phyloP scores from a whole-genome alignment of 1,139 yeast genomes.

The Blastobotrys elegans region DNA sequence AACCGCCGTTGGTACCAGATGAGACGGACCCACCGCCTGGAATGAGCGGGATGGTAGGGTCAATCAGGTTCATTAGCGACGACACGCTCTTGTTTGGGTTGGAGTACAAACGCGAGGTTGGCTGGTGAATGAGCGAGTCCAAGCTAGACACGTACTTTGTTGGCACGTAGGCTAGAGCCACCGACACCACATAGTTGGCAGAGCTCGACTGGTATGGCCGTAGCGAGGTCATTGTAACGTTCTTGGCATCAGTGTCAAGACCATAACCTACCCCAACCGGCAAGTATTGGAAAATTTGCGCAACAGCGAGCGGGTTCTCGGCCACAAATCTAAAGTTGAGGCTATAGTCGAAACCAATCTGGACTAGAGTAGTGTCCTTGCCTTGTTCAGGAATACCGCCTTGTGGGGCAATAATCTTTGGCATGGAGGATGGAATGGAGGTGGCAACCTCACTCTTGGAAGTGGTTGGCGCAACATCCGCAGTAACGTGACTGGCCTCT shows the following conservation, averaged over 20 bases:
- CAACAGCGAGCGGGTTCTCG: constrained; percentile 38
- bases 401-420: constrained; percentile 38
- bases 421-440: constrained; percentile 31
- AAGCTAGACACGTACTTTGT: constrained; percentile 26
- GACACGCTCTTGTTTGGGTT: constrained; percentile 33
- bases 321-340: constrained; percentile 41
- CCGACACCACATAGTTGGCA: constrained; percentile 35
- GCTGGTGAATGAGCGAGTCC: constrained; percentile 29
- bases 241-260: constrained; percentile 26
- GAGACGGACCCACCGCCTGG: constrained; percentile 20
- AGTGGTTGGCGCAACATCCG: constrained; percentile 10
- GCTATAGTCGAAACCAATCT: constrained; percentile 38
- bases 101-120: constrained; percentile 33
- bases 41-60: constrained; percentile 34
- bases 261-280: constrained; percentile 39
- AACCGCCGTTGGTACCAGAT: constrained; percentile 17
- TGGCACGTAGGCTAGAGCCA: constrained; percentile 38
- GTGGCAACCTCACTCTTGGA: constrained; percentile 11
- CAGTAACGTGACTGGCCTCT: background rate
- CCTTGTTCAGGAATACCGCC: constrained; percentile 30
- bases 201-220: constrained; percentile 34
- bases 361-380: constrained; percentile 31
- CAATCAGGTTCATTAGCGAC: constrained; percentile 37
- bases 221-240: constrained; percentile 33
- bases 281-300: constrained; percentile 40